These are phyloP conservation scores for Termitomyces sp. DNA, from an alignment of 768 basidiomycete species.

Conservation along the genomic window DNA sequence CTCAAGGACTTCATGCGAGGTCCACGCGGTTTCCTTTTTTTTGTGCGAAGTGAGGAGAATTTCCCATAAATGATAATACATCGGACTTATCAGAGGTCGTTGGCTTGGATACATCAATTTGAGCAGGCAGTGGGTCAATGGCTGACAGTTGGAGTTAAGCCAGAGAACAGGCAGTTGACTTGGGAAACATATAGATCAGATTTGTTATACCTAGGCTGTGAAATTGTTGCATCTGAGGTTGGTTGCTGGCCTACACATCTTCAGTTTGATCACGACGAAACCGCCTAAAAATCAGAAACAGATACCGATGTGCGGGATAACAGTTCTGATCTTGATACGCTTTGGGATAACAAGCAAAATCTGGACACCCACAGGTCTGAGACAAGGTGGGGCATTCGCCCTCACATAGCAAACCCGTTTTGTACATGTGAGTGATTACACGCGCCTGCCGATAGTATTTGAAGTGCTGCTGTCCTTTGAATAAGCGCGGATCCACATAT, in stretches of 20 bases:
- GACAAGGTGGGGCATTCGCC: neutral
- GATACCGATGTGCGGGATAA: neutral
- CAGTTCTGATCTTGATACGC: neutral
- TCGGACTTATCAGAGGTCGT: conserved; percentile 5
- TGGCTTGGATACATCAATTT: neutral
- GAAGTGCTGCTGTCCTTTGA: conserved; percentile 7
- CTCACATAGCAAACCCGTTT: neutral
- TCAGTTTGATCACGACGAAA: neutral
- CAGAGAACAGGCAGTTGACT: conserved; percentile 1
- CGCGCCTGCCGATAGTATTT: neutral
- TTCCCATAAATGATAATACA: conserved; percentile 6
- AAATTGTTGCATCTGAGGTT: conserved; percentile 5
- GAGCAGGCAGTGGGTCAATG: neutral
- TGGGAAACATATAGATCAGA: conserved; percentile 1
- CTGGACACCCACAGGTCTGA: neutral
- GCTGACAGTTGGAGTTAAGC: neutral
- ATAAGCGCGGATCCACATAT: conserved; percentile 6
- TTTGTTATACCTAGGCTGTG: neutral
- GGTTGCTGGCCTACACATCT: neutral
- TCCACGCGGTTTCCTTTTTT: conserved; percentile 1
- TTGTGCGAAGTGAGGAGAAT: neutral
- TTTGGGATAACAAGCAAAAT: neutral
- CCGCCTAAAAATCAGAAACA: neutral
- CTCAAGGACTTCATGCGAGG: neutral
- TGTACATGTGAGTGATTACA: conserved; percentile 3